Evolutionary conservation across 164 flowering plant genomes (phyloP).

Genomic region (Umbilicus rupestris): DNA sequence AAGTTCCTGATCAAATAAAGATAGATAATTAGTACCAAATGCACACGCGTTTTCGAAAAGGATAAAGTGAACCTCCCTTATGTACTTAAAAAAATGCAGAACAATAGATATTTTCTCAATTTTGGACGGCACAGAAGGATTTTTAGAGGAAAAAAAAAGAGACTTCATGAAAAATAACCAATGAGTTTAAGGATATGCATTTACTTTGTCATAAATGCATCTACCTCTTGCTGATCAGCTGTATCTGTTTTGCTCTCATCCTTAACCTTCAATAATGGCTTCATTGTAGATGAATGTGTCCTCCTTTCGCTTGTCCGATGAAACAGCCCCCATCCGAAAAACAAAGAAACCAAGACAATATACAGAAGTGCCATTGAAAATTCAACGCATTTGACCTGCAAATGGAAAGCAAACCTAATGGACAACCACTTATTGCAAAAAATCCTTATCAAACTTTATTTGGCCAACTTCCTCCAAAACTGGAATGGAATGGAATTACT

Average conservation of each 20-base stretch:
- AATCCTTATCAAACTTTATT: not conserved
- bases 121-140: not conserved
- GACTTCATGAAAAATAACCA: no score
- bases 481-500: no score
- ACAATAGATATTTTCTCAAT: not conserved
- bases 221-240: constrained; percentile 23
- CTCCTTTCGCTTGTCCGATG: constrained; percentile 37
- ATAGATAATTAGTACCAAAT: not conserved
- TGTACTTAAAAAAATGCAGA: no score
- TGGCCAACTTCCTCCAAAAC: not conserved
- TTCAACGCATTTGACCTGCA: constrained; percentile 89
- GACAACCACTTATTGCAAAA: constrained; percentile 1
- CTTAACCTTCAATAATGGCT: constrained; percentile 32
- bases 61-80: not conserved
- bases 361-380: constrained; percentile 58
- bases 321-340: constrained; percentile 77
- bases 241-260: constrained; percentile 33
- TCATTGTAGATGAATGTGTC: constrained; percentile 31
- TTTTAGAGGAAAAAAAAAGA: no score
- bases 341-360: constrained; percentile 47
- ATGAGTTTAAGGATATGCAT: no score
- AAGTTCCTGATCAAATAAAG: constrained; percentile 36
- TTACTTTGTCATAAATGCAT: not conserved
- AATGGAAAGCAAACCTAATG: constrained; percentile 5
- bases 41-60: not conserved